phyloP scores from a whole-genome alignment of 75 land plant species.

The Cryptomeria japonica region DNA sequence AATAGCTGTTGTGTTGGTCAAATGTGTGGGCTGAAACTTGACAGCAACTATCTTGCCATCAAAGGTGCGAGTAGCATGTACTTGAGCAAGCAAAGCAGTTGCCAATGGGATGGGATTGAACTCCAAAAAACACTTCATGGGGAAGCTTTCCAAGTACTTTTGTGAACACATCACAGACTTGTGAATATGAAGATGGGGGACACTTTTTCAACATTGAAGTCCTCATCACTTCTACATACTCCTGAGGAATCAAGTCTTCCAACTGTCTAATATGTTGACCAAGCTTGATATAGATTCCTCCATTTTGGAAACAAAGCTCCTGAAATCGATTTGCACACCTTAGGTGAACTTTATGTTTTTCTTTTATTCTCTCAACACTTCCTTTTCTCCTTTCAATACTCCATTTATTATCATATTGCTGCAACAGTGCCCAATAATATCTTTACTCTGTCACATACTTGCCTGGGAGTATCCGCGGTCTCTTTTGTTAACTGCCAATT shows the following conservation, averaged over 20 bases:
- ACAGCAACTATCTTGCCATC: constrained; percentile 93
- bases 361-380: constrained; percentile 50
- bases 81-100: too few relatives aligned
- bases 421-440: too few relatives aligned
- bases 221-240: too few relatives aligned
- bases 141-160: constrained; percentile 85
- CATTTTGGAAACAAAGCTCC: constrained; percentile 88
- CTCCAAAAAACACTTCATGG: too few relatives aligned
- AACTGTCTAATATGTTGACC: constrained; percentile 95
- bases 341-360: constrained; percentile 74
- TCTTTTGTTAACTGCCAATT: too few relatives aligned
- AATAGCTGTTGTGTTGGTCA: too few relatives aligned
- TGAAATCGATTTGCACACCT: constrained; percentile 77
- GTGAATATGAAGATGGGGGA: constrained; percentile 90
- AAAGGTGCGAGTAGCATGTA: too few relatives aligned
- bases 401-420: too few relatives aligned
- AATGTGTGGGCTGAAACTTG: constrained; percentile 99
- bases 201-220: constrained; percentile 94
- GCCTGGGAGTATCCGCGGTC: too few relatives aligned
- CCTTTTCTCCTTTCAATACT: too few relatives aligned
- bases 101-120: too few relatives aligned
- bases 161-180: constrained; percentile 80
- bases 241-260: constrained; percentile 88
- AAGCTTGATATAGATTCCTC: constrained; percentile 97
- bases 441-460: too few relatives aligned